Base-by-base conservation (phyloP, 2,329 filamentous ascomycete genomes). In the Pseudogymnoascus destructans region DNA sequence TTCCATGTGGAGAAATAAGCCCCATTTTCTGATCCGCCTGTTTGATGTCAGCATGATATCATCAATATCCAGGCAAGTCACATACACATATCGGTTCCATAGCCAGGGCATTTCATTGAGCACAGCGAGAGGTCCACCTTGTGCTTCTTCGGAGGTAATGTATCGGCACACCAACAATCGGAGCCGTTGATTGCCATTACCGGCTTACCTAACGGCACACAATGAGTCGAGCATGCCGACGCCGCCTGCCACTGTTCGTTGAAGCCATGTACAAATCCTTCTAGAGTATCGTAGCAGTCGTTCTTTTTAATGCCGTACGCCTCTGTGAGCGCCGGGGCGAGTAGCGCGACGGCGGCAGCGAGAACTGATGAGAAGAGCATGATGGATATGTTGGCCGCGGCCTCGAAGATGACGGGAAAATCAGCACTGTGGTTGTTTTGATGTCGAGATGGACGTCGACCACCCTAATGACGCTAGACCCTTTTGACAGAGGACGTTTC, bases 81-180 rank as follows among this genome's bases (percentile, higher is more conserved):
- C 65, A 55, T 65, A 70, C 68, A 70, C 23, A 57, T 62, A 38
- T 66, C 64, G 0, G 55, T 32, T 17, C 60, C 61, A 61, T 62
- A 69, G 30, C 68, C 68, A 13, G 64, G 61, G 56, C 68, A 70
- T 23, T 57, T 38, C 21, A 56, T 60, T 42, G 64, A 59, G 35
- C 68, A 70, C 1, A 61, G 52, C 1, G 58, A 54, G 36, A 63
- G 57, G 32, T 62, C 63, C 11, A 64, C 64, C 19, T 63, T 59
- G 17, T 38, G 59, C 3, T 59, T 49, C 1, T 56, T 19, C 7
- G 65, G 61, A 15, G 68, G 68, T n/a, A 69, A 19, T 9, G 58
- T 57, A 13, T 65, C 42, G 56, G 67, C 67, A 57, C 68, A 70
- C 57, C 62, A 70, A 59, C 68, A 70, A n/a, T 63, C 61, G 5